Evolutionary conservation across 176 grass and related monocot genomes (phyloP).

Genomic region (Ensete glaucum): DNA sequence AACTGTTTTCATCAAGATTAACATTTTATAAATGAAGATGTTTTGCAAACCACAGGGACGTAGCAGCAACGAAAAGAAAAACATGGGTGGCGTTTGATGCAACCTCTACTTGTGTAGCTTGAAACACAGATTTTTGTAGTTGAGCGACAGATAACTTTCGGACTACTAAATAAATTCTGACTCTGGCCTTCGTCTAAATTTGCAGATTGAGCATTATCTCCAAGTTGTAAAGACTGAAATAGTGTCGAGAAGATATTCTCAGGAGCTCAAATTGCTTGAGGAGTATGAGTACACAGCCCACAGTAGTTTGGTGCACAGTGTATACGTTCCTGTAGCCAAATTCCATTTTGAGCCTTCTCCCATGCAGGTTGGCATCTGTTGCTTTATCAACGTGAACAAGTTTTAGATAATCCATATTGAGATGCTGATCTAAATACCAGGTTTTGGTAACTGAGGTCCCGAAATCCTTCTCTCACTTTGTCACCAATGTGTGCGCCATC

Average conservation of each 20-base stretch:
- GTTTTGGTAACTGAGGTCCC: constrained; percentile 86
- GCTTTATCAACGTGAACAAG: neutral
- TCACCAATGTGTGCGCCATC: constrained; percentile 98
- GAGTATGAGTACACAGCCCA: constrained; percentile 99
- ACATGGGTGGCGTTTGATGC: neutral
- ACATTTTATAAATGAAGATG: neutral
- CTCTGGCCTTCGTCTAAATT: constrained; percentile 13
- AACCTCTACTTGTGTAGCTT: neutral
- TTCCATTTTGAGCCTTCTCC: constrained; percentile 93
- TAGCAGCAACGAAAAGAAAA: neutral
- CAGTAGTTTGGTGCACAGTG: constrained; percentile 88
- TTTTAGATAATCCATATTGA: neutral
- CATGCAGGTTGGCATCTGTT: constrained; percentile 58
- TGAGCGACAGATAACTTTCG: too few species aligned
- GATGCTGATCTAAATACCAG: constrained; percentile 31
- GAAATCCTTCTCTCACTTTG: constrained; percentile 88
- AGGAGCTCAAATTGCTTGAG: constrained; percentile 68
- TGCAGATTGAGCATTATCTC: constrained; percentile 96
- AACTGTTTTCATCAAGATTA: neutral
- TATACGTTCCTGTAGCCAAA: constrained; percentile 78
- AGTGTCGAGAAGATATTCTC: constrained; percentile 39
- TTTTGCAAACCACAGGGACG: too few species aligned
- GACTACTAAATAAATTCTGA: neutral
- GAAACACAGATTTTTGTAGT: neutral
- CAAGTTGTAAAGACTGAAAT: constrained; percentile 93